Percentiles rank a stretch among this genome's conserved stretches.
Conservation (phyloP, 768 basidiomycete species). For the Neoboletus magnificus region DNA sequence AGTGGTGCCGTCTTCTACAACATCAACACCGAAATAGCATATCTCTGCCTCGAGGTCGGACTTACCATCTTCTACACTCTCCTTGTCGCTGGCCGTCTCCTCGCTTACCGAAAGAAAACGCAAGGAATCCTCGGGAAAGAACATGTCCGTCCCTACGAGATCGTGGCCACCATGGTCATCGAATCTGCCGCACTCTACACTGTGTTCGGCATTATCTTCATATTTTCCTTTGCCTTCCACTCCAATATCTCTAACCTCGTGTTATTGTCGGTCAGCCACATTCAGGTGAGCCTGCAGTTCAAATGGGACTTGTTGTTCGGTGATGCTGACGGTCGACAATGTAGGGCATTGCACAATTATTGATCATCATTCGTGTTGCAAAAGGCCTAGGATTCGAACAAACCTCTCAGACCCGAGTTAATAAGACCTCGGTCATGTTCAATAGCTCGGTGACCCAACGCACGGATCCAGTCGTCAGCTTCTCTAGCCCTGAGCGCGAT, state of each 20-base stretch:
- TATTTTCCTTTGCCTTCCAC: slow-evolving; percentile 27
- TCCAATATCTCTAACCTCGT: slow-evolving; percentile 31
- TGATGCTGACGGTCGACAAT: not conserved
- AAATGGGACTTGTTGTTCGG: not conserved
- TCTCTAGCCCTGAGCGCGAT: not conserved
- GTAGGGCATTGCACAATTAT: slow-evolving; percentile 33
- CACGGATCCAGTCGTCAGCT: not conserved
- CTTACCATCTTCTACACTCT: slow-evolving; percentile 31
- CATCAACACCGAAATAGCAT: slow-evolving; percentile 22
- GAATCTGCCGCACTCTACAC: slow-evolving; percentile 35
- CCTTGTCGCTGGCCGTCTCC: slow-evolving; percentile 30
- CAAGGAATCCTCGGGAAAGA: slow-evolving; percentile 11
- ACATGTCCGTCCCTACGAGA: slow-evolving; percentile 24
- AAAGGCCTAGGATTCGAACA: slow-evolving; percentile 24
- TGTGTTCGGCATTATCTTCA: slow-evolving; percentile 27
- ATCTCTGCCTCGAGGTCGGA: slow-evolving; percentile 29
- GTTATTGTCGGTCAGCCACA: slow-evolving; percentile 32
- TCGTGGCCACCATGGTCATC: slow-evolving; percentile 31
- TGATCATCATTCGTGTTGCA: slow-evolving; percentile 37
- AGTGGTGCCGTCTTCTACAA: slow-evolving; percentile 15
- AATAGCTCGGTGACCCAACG: not conserved
- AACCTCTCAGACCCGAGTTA: not conserved
- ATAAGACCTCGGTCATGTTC: slow-evolving; percentile 6
- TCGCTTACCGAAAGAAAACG: slow-evolving; percentile 16
- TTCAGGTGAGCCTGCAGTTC: slow-evolving; percentile 24